These are phyloP conservation scores for Solanum lycopersicoides DNA, from an alignment of 257 asterid genomes.

Conservation along the genomic window DNA sequence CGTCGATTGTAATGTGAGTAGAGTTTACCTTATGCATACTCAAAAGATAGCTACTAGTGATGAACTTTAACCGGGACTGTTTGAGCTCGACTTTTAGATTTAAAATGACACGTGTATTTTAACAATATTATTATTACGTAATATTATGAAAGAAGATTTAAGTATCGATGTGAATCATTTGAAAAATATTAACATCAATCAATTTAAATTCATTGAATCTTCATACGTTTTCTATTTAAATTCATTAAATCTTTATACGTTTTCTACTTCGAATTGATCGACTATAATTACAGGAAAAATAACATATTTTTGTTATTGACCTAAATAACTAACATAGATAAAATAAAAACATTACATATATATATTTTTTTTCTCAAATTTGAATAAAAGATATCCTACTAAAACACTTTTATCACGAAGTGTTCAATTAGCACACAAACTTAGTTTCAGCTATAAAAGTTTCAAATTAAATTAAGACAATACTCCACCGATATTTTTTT, in stretches of 20 bases:
- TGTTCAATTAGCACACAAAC: not conserved
- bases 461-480: not conserved
- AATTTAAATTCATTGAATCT: not conserved
- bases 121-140: not conserved
- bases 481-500: not conserved
- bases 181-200: no score
- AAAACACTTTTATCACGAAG: not conserved
- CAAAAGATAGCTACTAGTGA: not conserved
- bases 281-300: no score
- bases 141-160: not conserved
- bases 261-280: not conserved
- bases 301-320: no score
- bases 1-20: not conserved
- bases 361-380: not conserved
- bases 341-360: not conserved
- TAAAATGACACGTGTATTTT: no score
- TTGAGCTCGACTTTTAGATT: no score
- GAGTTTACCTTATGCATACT: not conserved
- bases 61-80: rapidly evolving
- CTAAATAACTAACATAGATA: no score
- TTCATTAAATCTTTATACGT: no score
- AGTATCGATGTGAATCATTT: not conserved
- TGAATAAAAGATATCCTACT: not conserved
- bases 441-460: not conserved
- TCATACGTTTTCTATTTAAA: no score